Conservation (phyloP, 2,329 filamentous ascomycete genomes). For the Rasamsonia emersonii region DNA sequence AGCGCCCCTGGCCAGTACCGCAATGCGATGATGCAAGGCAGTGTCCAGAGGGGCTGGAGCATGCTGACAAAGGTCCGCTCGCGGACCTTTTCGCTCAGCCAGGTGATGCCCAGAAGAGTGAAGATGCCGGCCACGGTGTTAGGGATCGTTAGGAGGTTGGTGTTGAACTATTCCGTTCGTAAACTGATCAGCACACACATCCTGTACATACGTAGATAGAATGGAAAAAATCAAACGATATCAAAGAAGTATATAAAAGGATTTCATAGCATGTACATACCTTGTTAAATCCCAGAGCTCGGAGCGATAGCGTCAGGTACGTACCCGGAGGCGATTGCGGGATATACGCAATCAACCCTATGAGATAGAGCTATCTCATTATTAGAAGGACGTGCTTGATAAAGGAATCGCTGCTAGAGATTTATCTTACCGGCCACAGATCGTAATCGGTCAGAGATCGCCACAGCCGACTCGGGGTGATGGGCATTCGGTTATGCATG, state of each 20-base stretch:
- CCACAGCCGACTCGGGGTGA: constrained; percentile 42
- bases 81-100: constrained; percentile 40
- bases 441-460: constrained; percentile 50
- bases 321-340: constrained; percentile 42
- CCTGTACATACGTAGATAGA: too few relatives aligned
- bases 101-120: constrained; percentile 37
- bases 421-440: constrained; percentile 41
- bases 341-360: constrained; percentile 47
- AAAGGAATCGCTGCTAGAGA: neutral
- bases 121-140: constrained; percentile 26
- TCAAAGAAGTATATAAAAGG: too few relatives aligned
- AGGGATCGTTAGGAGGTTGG: constrained; percentile 56
- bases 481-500: too few relatives aligned
- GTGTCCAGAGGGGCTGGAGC: constrained; percentile 49
- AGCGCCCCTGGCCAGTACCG: too few relatives aligned
- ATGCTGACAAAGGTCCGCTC: constrained; percentile 40
- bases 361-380: constrained; percentile 33
- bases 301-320: constrained; percentile 54
- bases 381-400: constrained; percentile 18
- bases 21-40: constrained; percentile 51
- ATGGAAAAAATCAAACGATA: too few relatives aligned
- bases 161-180: constrained; percentile 36
- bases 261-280: too few relatives aligned
- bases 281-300: constrained; percentile 49
- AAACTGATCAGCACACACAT: too few relatives aligned